Conservation (phyloP, 805 yeast species). For the Ogataea populi-albae region DNA sequence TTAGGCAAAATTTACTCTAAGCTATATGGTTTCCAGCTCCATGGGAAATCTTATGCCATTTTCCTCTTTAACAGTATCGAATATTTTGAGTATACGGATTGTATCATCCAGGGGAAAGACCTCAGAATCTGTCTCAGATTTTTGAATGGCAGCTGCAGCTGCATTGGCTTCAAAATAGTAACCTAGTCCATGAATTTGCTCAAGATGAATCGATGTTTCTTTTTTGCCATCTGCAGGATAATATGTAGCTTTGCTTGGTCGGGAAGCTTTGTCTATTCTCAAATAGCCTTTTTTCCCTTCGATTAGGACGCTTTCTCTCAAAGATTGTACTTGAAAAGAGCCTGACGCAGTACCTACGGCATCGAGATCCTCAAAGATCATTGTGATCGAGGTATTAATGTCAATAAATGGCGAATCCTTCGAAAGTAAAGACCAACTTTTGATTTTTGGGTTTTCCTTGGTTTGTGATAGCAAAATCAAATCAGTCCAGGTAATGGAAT, state of each 20-base stretch:
- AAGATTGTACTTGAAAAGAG: conserved; percentile 12
- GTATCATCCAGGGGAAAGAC: conserved; percentile 41
- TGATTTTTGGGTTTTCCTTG: conserved; percentile 23
- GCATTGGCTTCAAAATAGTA: conserved; percentile 55
- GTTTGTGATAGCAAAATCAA: conserved; percentile 34
- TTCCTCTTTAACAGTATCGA: conserved; percentile 46
- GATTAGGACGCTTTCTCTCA: conserved; percentile 10
- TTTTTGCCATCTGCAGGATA: conserved; percentile 24
- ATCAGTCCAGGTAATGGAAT: conserved; percentile 45
- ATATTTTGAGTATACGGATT: conserved; percentile 39
- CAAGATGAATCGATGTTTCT: conserved; percentile 23
- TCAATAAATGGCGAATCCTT: conserved; percentile 39
- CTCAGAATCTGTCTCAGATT: conserved; percentile 36
- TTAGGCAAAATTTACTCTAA: no score
- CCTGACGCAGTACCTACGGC: conserved; percentile 37
- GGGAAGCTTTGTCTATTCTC: conserved; percentile 14
- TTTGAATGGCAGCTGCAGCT: conserved; percentile 42
- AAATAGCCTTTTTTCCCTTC: conserved; percentile 23
- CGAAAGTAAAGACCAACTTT: conserved; percentile 33
- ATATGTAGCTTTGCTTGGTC: conserved; percentile 29
- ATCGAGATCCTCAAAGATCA: conserved; percentile 37
- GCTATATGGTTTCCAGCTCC: conserved; percentile 7
- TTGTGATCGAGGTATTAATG: conserved; percentile 35
- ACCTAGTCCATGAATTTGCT: conserved; percentile 39
- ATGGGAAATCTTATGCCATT: conserved; percentile 41